Percentiles rank a stretch among this genome's conserved stretches.
phyloP scores from a whole-genome alignment of 2,329 filamentous ascomycete genomes.

The Ploettnerulaceae sp. region DNA sequence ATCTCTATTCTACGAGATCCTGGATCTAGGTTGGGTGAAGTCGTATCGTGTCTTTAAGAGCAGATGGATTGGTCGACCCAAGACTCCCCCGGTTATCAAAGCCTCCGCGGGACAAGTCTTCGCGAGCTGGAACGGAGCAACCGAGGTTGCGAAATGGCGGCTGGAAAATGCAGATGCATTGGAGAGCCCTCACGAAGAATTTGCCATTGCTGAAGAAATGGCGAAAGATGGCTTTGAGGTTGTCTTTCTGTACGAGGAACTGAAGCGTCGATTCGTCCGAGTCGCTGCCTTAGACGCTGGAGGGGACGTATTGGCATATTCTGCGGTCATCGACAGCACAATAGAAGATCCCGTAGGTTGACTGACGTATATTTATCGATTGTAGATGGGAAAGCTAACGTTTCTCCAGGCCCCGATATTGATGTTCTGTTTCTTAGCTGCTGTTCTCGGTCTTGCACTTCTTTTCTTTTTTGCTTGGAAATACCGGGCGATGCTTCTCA shows the following conservation, averaged over 20 bases:
- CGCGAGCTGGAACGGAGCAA: slow-evolving; percentile 35
- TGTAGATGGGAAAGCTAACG: background rate
- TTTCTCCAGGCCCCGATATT: background rate
- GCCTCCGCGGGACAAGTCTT: slow-evolving; percentile 25
- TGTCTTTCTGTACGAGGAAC: background rate
- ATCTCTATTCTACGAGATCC: slow-evolving; percentile 25
- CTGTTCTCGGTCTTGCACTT: background rate
- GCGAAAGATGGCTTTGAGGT: slow-evolving; percentile 4
- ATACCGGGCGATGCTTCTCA: background rate
- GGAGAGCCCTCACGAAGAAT: slow-evolving; percentile 4
- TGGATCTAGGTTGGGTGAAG: slow-evolving; percentile 20
- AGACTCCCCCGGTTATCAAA: slow-evolving; percentile 23
- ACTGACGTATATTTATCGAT: background rate
- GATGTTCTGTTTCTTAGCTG: background rate
- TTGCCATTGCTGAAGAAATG: background rate
- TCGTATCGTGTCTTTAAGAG: slow-evolving; percentile 31
- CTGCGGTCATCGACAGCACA: slow-evolving; percentile 4
- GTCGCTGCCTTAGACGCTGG: slow-evolving; percentile 6
- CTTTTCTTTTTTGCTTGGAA: slow-evolving; percentile 2
- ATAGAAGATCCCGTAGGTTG: slow-evolving; percentile 1
- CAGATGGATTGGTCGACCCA: slow-evolving; percentile 28
- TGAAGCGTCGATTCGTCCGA: slow-evolving; percentile 2
- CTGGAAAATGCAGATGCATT: slow-evolving; percentile 12
- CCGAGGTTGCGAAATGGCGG: slow-evolving; percentile 28
- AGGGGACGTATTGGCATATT: background rate